Evolutionary conservation across 2,329 filamentous ascomycete species (phyloP), one percentile per base, ranked within the genome.

Genomic region (Ophiostoma angusticollis): DNA sequence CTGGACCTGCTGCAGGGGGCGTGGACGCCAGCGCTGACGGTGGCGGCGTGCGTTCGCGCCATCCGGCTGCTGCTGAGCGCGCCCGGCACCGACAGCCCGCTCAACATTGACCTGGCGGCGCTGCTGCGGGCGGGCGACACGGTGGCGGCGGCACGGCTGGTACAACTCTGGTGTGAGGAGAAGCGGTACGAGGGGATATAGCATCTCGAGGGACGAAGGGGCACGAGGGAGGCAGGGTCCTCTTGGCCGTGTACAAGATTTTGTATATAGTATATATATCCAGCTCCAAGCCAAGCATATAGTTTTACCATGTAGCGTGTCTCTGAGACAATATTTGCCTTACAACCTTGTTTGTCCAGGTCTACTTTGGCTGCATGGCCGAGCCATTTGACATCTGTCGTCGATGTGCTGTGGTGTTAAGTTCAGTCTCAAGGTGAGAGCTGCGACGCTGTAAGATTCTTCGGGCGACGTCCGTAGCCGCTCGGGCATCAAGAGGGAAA

Each of bases 11-110:
- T 98, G 43, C 71, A 72, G 54, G 71, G 79, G 40, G 71, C 72
- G 14, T 96, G 89, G 89, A 81, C 83, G 43, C 84, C 87, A 1
- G 78, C 84, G 14, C 91, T 94, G 59, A 87, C 80, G 29, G 70
- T 96, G 16, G 71, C 80, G 25, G 74, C 80, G 52, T 81, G 79
- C 45, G 63, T 89, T 52, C 78, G 81, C 50, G 76, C 76, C 33
- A 71, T 89, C 47, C 73, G 81, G 48, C 71, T 82, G 63, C 65
- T 91, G 50, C 64, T 84, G 42, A 67, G 62, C 19, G 74, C 68
- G 45, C 80, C 81, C 1, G 83, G 78, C 56, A 69, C 75, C 33
- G 81, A 89, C 52, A 79, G 72, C 48, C 84, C 84, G 50, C 64
- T 91, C 45, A 87, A 87, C 57, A 71, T 91, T 19, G 84, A 91